Evolutionary conservation across 176 grass and related monocot species (phyloP).

Genomic region (Triticum dicoccoides): DNA sequence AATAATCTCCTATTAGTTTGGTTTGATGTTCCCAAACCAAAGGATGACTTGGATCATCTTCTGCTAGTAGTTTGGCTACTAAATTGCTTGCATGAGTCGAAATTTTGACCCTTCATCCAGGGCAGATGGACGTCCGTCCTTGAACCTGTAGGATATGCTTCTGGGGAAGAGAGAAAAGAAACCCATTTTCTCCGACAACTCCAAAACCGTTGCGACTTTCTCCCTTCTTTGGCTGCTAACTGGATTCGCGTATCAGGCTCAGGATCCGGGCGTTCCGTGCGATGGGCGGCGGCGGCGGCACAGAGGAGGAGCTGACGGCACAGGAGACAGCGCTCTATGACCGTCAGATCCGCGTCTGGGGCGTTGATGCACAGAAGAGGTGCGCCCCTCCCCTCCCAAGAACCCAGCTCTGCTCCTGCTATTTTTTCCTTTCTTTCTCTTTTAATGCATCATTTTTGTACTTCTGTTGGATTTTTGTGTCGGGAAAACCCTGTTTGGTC

Average conservation of each 20-base stretch:
- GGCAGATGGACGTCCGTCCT: not conserved
- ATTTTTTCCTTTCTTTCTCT: not conserved
- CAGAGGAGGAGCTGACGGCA: conserved; percentile 74
- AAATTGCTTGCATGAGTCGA: not conserved
- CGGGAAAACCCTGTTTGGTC: not conserved
- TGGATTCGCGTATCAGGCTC: conserved; percentile 26
- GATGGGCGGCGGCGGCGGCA: conserved; percentile 33
- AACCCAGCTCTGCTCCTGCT: too few relatives aligned
- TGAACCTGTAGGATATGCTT: not conserved
- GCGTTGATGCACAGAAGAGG: conserved; percentile 98
- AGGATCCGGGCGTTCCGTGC: conserved; percentile 16
- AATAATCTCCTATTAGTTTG: not conserved
- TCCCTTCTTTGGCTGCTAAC: not conserved
- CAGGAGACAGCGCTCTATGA: conserved; percentile 96
- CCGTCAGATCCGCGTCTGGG: conserved; percentile 97
- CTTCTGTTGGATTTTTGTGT: not conserved
- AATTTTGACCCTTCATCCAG: not conserved
- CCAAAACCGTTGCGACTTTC: not conserved
- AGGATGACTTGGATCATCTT: not conserved
- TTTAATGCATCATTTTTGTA: not conserved
- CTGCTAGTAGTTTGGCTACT: not conserved
- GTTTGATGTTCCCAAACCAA: not conserved
- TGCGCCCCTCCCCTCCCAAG: not conserved
- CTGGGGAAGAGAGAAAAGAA: too few relatives aligned
- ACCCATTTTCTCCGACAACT: too few relatives aligned